Percentiles rank a stretch among this genome's conserved stretches.
phyloP scores from a whole-genome alignment of 192 early-diverging fungal species.

The Phycomyces blakesleeanus region DNA sequence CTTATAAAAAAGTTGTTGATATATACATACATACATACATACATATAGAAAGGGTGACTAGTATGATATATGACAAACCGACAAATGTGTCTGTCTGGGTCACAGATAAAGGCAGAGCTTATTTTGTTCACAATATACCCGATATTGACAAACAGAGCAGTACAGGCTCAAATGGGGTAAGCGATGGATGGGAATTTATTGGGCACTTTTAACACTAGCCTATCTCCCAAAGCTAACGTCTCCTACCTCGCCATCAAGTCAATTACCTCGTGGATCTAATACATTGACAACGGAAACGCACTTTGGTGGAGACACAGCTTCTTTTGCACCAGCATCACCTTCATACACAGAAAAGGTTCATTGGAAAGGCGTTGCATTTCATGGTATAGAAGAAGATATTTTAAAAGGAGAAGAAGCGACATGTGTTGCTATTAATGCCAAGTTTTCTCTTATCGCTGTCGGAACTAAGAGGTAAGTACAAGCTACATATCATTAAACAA shows the following conservation, averaged over 20 bases:
- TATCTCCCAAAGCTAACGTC: background rate
- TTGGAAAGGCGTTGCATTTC: slow-evolving; percentile 54
- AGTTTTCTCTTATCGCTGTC: slow-evolving; percentile 67
- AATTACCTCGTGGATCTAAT: background rate
- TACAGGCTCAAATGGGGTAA: slow-evolving; percentile 29
- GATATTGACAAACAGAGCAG: slow-evolving; percentile 21
- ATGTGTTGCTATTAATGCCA: slow-evolving; percentile 63
- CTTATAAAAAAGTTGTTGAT: background rate
- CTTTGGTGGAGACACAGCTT: background rate
- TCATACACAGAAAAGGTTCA: slow-evolving; percentile 20
- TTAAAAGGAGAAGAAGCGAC: slow-evolving; percentile 35
- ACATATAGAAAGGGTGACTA: slow-evolving; percentile 18
- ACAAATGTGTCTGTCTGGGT: slow-evolving; percentile 57
- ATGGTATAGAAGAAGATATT: slow-evolving; percentile 35
- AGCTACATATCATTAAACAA: background rate
- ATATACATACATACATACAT: background rate
- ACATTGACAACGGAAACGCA: background rate
- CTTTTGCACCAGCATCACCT: slow-evolving; percentile 5
- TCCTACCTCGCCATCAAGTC: background rate
- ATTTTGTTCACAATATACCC: slow-evolving; percentile 50
- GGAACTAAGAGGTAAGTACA: slow-evolving; percentile 53
- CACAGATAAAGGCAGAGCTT: slow-evolving; percentile 58
- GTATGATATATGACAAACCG: slow-evolving; percentile 26
- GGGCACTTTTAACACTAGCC: background rate
- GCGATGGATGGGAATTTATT: background rate